Evolutionary conservation across 768 basidiomycete species (phyloP), one percentile per base, ranked within the genome.

Genomic region (Pulveroboletus sp.): DNA sequence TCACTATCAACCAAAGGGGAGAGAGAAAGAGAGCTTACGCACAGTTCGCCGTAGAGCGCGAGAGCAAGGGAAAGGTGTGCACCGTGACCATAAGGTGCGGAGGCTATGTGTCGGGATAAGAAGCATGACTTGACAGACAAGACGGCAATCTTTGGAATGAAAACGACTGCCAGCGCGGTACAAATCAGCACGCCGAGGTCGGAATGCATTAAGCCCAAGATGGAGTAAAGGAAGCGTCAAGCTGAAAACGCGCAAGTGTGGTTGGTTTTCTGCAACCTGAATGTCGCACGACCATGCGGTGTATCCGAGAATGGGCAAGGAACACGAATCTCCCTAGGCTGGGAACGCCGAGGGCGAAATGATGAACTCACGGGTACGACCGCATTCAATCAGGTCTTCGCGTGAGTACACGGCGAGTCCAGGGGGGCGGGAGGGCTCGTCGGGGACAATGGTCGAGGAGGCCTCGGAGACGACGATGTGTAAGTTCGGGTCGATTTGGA

Each of bases 1-100:
- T 43, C 43, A 43, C 34, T 38, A 30, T 22, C 26, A 35, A 49
- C 38, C n/a, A n/a, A 34, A 43, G 45, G n/a, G 39, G 27, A 17
- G 17, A 40, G 40, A 30, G 40, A 6, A 27, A 43, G 50, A 22
- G 39, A 42, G 36, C 39, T 47, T 44, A 69, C 78, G 69, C 62
- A 86, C 86, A 82, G 65, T 66, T 89, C 86, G 26, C 69, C 71
- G 50, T 83, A 83, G 19, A 89, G 68, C 12, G 82, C 86, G 23
- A 85, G 65, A 11, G 86, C 70, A 6, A 88, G 74, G 30, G 78
- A 73, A 29, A 87, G 73, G 41, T 80, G 79, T 3, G 85, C 83
- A 32, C 70, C 76, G 29, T 76, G 72, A 2, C 85, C 86, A 59
- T 76, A 78, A 10, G 77, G 76, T 23, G 67, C 68, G 13, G 70